phyloP scores from a whole-genome alignment of 148 eudicot genomes.

The Camellia sinensis region DNA sequence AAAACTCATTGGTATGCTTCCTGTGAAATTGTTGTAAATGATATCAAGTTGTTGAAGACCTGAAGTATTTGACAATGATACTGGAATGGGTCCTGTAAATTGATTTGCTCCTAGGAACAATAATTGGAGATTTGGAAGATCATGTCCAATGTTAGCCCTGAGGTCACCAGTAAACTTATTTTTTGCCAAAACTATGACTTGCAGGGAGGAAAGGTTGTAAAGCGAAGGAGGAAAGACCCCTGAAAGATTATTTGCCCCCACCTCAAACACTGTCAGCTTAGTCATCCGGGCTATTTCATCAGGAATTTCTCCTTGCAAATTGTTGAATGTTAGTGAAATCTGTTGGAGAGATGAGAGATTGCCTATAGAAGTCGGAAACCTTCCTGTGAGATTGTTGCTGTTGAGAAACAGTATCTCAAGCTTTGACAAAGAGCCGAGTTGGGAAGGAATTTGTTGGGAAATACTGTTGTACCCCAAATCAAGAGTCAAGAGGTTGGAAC shows the following conservation, averaged over 20 bases:
- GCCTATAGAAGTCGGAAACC: conserved; percentile 26
- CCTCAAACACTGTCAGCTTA: not conserved
- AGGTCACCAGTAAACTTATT: not conserved
- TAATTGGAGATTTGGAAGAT: not conserved
- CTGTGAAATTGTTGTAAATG: conserved; percentile 17
- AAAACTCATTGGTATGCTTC: conserved; percentile 16
- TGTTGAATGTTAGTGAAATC: not conserved
- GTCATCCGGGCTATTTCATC: not conserved
- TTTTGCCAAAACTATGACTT: not conserved
- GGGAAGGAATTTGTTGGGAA: conserved; percentile 13
- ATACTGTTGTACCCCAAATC: conserved; percentile 21
- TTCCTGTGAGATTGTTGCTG: conserved; percentile 28
- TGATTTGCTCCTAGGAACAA: not conserved
- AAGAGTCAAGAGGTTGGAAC: conserved; percentile 13
- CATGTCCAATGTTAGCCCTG: not conserved
- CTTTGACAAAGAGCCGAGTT: conserved; percentile 21
- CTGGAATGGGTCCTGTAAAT: conserved; percentile 10
- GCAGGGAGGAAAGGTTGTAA: not conserved
- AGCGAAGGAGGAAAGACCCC: not conserved
- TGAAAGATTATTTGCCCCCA: not conserved
- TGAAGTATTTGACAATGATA: conserved; percentile 8
- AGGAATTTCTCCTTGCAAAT: not conserved
- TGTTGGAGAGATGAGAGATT: conserved; percentile 26
- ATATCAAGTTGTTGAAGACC: too few species aligned
- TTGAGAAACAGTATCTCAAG: conserved; percentile 14